phyloP scores from a whole-genome alignment of 148 eudicot species.

The Dysphania ambrosioides region DNA sequence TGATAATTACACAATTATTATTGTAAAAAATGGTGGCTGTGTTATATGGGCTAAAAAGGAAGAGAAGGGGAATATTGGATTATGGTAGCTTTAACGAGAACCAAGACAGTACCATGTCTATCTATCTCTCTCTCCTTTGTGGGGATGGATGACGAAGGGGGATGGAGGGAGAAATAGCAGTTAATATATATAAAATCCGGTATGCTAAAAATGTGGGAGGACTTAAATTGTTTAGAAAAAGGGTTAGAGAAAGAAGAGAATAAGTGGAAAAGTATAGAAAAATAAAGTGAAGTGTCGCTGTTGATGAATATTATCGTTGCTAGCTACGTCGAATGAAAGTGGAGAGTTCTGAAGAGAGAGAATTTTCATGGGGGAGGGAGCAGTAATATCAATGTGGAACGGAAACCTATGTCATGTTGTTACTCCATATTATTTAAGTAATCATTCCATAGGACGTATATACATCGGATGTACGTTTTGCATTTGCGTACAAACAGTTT shows the following conservation, averaged over 20 bases:
- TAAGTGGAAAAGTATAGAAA: not conserved
- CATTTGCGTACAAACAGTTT: too few species aligned
- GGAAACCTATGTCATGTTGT: not conserved
- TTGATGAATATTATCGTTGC: slow-evolving; percentile 6
- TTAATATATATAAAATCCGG: slow-evolving; percentile 9
- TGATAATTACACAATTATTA: slow-evolving; percentile 27
- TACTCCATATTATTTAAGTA: too few species aligned
- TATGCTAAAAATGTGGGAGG: slow-evolving; percentile 11
- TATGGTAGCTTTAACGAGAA: slow-evolving; percentile 39
- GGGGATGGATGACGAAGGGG: not conserved
- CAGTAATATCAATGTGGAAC: slow-evolving; percentile 1
- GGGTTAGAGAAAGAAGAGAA: not conserved
- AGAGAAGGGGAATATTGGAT: slow-evolving; percentile 39
- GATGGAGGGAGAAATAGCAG: slow-evolving; percentile 2
- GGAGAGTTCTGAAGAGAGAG: not conserved
- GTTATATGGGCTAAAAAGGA: slow-evolving; percentile 31
- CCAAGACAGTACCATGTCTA: slow-evolving; percentile 29
- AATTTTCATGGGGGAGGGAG: too few species aligned
- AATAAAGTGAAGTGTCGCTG: slow-evolving; percentile 12
- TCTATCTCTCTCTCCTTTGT: slow-evolving; percentile 14
- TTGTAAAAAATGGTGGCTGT: not conserved
- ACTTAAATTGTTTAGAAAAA: slow-evolving; percentile 12
- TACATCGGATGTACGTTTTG: too few species aligned
- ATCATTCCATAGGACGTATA: too few species aligned
- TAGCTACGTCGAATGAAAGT: not conserved